Base-by-base conservation (phyloP, 2,329 filamentous ascomycete genomes). In the Bertia moriformis region DNA sequence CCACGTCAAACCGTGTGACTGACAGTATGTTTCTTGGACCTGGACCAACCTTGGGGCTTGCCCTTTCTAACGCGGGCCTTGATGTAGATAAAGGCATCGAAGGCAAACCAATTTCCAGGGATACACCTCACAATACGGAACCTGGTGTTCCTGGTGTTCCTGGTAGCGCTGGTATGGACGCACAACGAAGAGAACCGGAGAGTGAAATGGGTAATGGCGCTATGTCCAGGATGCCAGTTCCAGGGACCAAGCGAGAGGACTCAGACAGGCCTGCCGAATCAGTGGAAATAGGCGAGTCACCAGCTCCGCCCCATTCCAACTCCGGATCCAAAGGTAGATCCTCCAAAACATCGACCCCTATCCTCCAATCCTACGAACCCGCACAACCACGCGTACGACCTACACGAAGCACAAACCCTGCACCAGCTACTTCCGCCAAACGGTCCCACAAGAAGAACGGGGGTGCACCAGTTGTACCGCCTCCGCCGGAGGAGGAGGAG, bases 391-490 rank as follows among this genome's bases (percentile, higher is more conserved):
- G 32, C 10, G 17, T 15, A 7, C 32, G 32, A 10, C 32, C 32
- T 12, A 35, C 32, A 7, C 32, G 32, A 7, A 35, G 15, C 15
- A 35, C 32, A 35, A 15, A 35, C 7, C 10, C 32, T 12, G 32
- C 10, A 12, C 32, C 32, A 7, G n/a, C n/a, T n/a, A n/a, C n/a
- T n/a, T n/a, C n/a, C n/a, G 10, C 32, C 7, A 35, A 35, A 17
- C 32, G 32, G n/a, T 29, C 24, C 12, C 10, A 35, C 17, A 35
- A 35, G 32, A 35, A 35, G 32, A 29, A n/a, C 24, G 24, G 24
- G 10, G n/a, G 24, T n/a, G 24, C n/a, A n/a, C 12, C 32, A 7
- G 10, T 35, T 7, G 32, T 18, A 7, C 32, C 10, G 32, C 10
- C 32, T 7, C 32, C 12, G 7, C 7, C 15, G 7, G 10, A 7